Percentiles rank a stretch among this genome's conserved stretches.
These are phyloP conservation scores for Tillandsia fasciculata DNA, from an alignment of 176 grass and related monocot species.

Conservation along the genomic window DNA sequence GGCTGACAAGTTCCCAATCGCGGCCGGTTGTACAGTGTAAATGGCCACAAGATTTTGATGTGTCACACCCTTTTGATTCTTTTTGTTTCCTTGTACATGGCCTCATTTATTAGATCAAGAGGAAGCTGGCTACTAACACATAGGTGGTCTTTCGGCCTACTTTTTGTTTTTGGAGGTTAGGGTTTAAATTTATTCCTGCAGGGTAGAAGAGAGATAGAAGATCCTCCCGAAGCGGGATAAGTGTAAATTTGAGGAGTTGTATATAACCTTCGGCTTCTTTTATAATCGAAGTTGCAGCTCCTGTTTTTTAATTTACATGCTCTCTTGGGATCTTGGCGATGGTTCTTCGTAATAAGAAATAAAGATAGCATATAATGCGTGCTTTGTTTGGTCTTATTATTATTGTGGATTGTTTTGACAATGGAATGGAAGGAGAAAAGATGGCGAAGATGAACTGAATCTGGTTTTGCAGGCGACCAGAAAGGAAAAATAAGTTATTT, in stretches of 20 bases:
- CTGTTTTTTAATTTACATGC: not conserved
- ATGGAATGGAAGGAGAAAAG: too few relatives aligned
- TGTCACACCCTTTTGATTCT: constrained; percentile 13
- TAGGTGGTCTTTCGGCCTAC: constrained; percentile 19
- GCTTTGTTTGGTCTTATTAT: too few relatives aligned
- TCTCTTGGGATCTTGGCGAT: too few relatives aligned
- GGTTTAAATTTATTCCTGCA: not conserved
- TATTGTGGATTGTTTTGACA: too few relatives aligned
- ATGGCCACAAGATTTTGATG: constrained; percentile 36
- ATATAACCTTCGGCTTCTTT: constrained; percentile 22
- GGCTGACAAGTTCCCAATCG: constrained; percentile 34
- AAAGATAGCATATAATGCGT: too few relatives aligned
- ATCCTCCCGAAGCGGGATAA: not conserved
- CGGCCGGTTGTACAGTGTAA: constrained; percentile 71
- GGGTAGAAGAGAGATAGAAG: not conserved
- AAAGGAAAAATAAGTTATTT: too few relatives aligned
- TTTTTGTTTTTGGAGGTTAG: constrained; percentile 18
- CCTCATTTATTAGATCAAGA: constrained; percentile 28
- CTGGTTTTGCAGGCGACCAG: too few relatives aligned
- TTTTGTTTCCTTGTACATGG: constrained; percentile 34
- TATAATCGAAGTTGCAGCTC: constrained; percentile 35
- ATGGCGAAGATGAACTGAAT: too few relatives aligned
- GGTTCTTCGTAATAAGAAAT: too few relatives aligned
- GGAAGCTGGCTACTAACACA: constrained; percentile 41
- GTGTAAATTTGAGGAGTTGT: constrained; percentile 40